These are phyloP conservation scores for Pelagomonas calceolata DNA, from an alignment of 108 stramenopile species.

Conservation along the genomic window DNA sequence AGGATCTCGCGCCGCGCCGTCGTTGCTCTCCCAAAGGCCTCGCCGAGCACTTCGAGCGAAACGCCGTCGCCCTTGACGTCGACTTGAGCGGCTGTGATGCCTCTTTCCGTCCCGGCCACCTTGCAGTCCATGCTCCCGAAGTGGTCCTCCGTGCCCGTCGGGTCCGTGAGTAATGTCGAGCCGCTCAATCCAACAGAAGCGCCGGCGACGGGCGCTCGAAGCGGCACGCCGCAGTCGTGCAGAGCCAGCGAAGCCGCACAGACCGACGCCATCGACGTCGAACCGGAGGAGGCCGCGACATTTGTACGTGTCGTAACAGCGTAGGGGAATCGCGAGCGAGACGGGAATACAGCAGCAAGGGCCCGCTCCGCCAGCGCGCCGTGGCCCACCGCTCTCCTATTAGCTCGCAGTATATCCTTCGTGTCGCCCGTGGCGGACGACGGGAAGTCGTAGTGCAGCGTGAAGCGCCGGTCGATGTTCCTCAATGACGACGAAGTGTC, in stretches of 20 bases:
- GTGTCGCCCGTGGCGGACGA: conserved; percentile 52
- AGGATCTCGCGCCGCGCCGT: conserved; percentile 53
- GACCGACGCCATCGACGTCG: conserved; percentile 65
- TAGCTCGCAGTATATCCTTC: conserved; percentile 31
- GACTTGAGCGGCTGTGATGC: conserved; percentile 71
- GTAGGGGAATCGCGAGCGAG: conserved; percentile 62
- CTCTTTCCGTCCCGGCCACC: conserved; percentile 61
- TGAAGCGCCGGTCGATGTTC: background rate
- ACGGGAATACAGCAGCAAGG: conserved; percentile 63
- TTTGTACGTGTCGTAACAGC: conserved; percentile 63
- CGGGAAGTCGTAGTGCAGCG: conserved; percentile 80
- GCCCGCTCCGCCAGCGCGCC: conserved; percentile 77
- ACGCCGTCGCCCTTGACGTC: conserved; percentile 36
- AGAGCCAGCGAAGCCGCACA: conserved; percentile 66
- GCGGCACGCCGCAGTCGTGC: conserved; percentile 80
- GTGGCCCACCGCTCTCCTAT: conserved; percentile 62
- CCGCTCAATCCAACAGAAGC: conserved; percentile 60
- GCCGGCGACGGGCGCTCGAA: conserved; percentile 65
- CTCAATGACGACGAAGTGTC: background rate
- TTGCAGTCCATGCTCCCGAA: conserved; percentile 90
- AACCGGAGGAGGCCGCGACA: conserved; percentile 68
- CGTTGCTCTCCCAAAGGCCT: conserved; percentile 54
- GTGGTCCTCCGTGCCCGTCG: conserved; percentile 76
- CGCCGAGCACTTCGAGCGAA: conserved; percentile 32
- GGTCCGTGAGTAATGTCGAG: conserved; percentile 54